Conservation (phyloP, 2,329 filamentous ascomycete species). For the Cladophialophora psammophila region DNA sequence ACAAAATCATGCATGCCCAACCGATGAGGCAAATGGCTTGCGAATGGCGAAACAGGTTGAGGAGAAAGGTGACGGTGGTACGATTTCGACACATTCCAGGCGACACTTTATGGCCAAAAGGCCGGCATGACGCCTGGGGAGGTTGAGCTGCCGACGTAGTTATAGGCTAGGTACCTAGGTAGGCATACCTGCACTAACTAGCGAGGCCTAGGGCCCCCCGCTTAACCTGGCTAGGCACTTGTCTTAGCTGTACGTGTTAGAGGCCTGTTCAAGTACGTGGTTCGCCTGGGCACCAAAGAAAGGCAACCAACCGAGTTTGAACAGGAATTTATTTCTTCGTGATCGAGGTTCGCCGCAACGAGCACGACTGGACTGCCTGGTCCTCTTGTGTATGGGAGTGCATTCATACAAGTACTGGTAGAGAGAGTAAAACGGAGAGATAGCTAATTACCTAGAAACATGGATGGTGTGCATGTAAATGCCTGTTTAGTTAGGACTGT, state of each 20-base stretch:
- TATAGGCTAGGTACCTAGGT: neutral
- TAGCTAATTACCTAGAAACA: no score
- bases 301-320: conserved; percentile 7
- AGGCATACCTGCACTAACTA: neutral
- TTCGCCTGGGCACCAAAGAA: neutral
- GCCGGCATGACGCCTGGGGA: neutral
- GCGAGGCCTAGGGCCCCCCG: no score
- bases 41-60: conserved; percentile 2
- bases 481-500: no score
- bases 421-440: no score
- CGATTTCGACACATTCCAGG: conserved; percentile 1
- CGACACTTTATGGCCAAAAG: neutral
- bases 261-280: neutral
- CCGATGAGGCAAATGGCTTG: conserved; percentile 21
- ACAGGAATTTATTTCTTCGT: neutral
- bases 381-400: neutral
- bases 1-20: conserved; percentile 30
- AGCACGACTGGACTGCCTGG: neutral
- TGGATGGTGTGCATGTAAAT: no score
- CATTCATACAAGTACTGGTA: no score
- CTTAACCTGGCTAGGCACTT: neutral
- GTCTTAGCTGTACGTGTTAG: neutral
- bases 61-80: neutral
- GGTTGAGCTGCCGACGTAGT: neutral
- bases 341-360: neutral